These are phyloP conservation scores for Pyrenula aspistea DNA, from an alignment of 495 filamentous ascomycete species.

Conservation along the genomic window DNA sequence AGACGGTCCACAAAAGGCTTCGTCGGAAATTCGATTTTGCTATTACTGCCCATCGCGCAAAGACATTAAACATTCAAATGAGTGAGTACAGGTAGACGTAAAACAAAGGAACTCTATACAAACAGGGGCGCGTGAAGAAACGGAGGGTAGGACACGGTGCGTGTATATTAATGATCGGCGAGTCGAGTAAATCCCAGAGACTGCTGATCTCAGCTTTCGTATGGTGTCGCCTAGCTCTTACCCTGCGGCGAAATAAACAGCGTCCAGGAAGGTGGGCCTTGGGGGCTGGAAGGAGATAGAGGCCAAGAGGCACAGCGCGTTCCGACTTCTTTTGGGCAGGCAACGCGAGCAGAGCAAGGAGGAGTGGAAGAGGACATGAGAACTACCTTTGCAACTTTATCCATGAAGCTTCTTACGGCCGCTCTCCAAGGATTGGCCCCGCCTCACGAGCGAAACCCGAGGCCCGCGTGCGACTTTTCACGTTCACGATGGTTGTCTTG, in stretches of 20 bases:
- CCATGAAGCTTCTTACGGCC: too few species aligned
- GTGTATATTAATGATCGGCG: not conserved
- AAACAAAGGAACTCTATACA: not conserved
- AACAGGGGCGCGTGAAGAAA: not conserved
- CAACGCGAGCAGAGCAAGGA: not conserved
- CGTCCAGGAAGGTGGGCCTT: not conserved
- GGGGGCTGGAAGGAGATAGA: not conserved
- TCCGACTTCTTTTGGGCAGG: not conserved
- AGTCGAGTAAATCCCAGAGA: not conserved
- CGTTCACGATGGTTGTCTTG: not conserved
- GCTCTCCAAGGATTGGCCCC: not conserved
- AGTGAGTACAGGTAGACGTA: not conserved
- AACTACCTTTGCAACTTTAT: not conserved
- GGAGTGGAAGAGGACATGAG: not conserved
- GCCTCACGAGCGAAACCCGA: not conserved
- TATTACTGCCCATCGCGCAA: not conserved
- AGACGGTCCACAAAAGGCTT: not conserved
- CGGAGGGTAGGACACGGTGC: not conserved
- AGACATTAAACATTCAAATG: not conserved
- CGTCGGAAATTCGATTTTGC: too few species aligned
- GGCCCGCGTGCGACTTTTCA: not conserved
- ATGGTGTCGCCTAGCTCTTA: not conserved
- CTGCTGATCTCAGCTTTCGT: not conserved
- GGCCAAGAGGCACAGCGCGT: too few species aligned
- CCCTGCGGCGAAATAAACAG: not conserved